Evolutionary conservation across 345 rosid genomes (phyloP).

Genomic region (Schrenkiella parvula): DNA sequence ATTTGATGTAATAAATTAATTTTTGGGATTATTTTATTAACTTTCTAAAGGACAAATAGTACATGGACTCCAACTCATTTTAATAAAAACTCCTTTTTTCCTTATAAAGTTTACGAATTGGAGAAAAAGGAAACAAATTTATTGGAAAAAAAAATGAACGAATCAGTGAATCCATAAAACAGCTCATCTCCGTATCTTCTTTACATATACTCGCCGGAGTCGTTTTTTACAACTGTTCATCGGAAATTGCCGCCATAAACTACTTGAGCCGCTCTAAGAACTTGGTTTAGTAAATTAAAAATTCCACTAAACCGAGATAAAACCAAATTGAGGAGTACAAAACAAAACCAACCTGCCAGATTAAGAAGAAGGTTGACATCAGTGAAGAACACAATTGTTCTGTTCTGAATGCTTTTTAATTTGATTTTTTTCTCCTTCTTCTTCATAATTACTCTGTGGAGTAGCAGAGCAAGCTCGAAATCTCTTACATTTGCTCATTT

Average conservation of each 20-base stretch:
- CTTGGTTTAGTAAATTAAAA: not conserved
- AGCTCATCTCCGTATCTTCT: not conserved
- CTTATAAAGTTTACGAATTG: not conserved
- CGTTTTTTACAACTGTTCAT: not conserved
- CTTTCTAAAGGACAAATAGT: slow-evolving; percentile 8
- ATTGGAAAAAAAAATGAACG: not conserved
- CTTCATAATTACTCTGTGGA: not conserved
- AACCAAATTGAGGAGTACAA: not conserved
- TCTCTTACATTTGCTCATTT: not conserved
- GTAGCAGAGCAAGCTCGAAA: not conserved
- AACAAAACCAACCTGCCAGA: no score
- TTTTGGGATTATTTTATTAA: not conserved
- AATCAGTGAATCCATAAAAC: not conserved
- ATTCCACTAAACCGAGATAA: not conserved
- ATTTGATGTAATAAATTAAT: slow-evolving; percentile 19
- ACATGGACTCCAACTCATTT: not conserved
- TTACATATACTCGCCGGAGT: not conserved
- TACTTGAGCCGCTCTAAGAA: not conserved
- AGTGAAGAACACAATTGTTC: not conserved
- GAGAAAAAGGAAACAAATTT: not conserved
- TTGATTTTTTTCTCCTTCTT: no score
- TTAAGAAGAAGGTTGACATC: no score
- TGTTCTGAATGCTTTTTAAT: no score
- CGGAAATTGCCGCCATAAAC: not conserved
- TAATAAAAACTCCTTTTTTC: not conserved